Evolutionary conservation across 2,329 filamentous ascomycete genomes (phyloP).

Genomic region (Fusarium nygamai): DNA sequence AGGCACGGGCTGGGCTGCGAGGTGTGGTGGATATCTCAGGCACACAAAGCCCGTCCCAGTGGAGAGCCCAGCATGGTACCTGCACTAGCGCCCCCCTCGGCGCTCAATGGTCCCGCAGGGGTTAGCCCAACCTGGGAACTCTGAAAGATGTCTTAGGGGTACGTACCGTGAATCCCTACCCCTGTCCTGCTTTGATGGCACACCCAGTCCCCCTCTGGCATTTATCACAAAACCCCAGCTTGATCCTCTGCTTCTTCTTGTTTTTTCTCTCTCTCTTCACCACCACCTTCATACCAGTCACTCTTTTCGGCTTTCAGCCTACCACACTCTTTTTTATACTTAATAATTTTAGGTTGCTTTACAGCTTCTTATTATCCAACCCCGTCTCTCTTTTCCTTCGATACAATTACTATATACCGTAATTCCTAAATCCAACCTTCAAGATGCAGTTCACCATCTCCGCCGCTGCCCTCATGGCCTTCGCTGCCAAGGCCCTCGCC

Average conservation of each 20-base stretch:
- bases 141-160: neutral
- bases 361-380: conserved; percentile 21
- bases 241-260: conserved; percentile 22
- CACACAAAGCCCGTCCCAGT: neutral
- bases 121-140: conserved; percentile 24
- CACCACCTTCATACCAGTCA: conserved; percentile 46
- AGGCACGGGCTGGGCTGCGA: conserved; percentile 15
- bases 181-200: conserved; percentile 3
- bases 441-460: conserved; percentile 66
- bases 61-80: conserved; percentile 28
- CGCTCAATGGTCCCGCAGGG: conserved; percentile 30
- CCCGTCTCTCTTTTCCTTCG: conserved; percentile 26
- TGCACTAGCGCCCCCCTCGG: conserved; percentile 35
- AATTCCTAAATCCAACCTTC: conserved; percentile 43
- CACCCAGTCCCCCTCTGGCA: conserved; percentile 35
- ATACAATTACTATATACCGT: conserved; percentile 31
- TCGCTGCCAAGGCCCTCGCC: conserved; percentile 61
- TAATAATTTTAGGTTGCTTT: conserved; percentile 32
- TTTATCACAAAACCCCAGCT: conserved; percentile 39
- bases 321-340: conserved; percentile 46
- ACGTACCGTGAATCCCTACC: conserved; percentile 29
- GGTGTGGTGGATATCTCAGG: conserved; percentile 1
- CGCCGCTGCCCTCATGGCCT: conserved; percentile 61
- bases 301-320: conserved; percentile 46
- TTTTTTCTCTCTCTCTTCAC: conserved; percentile 33